phyloP scores from a whole-genome alignment of 1,284 basidiomycete species.

The Earliella scabrosa region DNA sequence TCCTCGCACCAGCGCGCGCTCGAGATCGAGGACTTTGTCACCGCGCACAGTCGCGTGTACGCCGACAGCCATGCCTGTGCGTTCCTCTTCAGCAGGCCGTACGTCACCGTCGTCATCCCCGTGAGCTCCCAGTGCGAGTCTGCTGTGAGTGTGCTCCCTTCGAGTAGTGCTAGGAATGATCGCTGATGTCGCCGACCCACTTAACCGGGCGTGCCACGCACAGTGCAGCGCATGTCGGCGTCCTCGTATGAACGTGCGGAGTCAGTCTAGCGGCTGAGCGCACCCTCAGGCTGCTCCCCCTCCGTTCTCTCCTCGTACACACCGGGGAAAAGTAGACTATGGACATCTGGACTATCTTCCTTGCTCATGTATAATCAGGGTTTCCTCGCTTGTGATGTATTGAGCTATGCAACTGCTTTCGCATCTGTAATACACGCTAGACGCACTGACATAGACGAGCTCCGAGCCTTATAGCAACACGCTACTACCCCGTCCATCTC shows the following conservation, averaged over 20 bases:
- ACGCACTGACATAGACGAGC: not conserved
- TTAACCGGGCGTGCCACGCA: not conserved
- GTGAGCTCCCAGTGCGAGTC: constrained; percentile 5
- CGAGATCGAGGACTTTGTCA: constrained; percentile 23
- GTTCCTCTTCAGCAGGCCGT: constrained; percentile 9
- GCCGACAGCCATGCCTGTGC: constrained; percentile 8
- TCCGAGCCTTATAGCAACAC: not conserved
- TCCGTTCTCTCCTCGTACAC: too few relatives aligned
- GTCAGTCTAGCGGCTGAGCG: not conserved
- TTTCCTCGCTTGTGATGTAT: not conserved
- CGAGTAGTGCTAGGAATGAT: not conserved
- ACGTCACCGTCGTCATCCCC: constrained; percentile 6
- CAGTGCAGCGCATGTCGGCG: constrained; percentile 1
- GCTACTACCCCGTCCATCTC: not conserved
- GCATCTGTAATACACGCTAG: not conserved
- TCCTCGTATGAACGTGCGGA: not conserved
- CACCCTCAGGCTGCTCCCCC: too few relatives aligned
- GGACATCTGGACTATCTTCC: not conserved
- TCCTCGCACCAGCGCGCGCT: constrained; percentile 7
- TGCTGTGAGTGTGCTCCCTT: not conserved
- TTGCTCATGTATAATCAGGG: not conserved
- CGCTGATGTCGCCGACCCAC: not conserved
- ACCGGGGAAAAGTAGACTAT: not conserved
- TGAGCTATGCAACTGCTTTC: not conserved
- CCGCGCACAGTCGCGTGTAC: constrained; percentile 14